Evolutionary conservation across 176 grass and related monocot genomes (phyloP), one percentile per base, ranked within the genome.

Genomic region (Elymus sibiricus): DNA sequence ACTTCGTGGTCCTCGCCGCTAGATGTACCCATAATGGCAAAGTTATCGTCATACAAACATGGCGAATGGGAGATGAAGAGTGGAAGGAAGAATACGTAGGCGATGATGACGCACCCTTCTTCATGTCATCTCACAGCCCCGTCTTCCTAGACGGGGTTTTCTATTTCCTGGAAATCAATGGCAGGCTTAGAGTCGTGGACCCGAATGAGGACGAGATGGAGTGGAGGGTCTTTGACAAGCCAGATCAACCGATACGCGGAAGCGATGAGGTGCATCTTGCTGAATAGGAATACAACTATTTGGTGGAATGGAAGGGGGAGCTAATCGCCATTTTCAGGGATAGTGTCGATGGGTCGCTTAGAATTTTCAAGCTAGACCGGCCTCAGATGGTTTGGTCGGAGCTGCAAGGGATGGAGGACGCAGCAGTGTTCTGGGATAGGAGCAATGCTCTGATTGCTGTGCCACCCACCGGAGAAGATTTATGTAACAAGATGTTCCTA

Each of bases 281-380:
- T 3, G 34, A 32, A 21, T 13, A 9, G 24, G 66, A 74, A 5
- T 81, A 62, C 15, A 81, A 1, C 24, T 81, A 87, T 81, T 4
- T 87, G 77, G 42, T 87, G 11, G 66, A 82, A 78, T 87, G 47
- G 40, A 75, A 72, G 5, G 22, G 11, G 32, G 85, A 82, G 22
- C 16, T 87, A 24, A 29, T 82, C 2, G 70, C 85, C 3, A 59
- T 87, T 31, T n/a, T 75, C 25, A 17, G 61, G 34, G 6, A 10
- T 2, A 70, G 7, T 17, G 74, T 16, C 28, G 10, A 77, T 34
- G 74, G 17, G 1, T 35, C 17, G 2, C 2, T 75, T 2, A 17
- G 7, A 51, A 17, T 4, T 14, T 75, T 75, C 16, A 51, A 51
- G 15, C 72, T 74, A 7, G 71, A 74, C 9, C 42, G 2, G 42